A percentile compares a stretch with the other conserved stretches of the same genome.
phyloP scores from a whole-genome alignment of 176 grass and related monocot genomes.

The Oropetium thomaeum region DNA sequence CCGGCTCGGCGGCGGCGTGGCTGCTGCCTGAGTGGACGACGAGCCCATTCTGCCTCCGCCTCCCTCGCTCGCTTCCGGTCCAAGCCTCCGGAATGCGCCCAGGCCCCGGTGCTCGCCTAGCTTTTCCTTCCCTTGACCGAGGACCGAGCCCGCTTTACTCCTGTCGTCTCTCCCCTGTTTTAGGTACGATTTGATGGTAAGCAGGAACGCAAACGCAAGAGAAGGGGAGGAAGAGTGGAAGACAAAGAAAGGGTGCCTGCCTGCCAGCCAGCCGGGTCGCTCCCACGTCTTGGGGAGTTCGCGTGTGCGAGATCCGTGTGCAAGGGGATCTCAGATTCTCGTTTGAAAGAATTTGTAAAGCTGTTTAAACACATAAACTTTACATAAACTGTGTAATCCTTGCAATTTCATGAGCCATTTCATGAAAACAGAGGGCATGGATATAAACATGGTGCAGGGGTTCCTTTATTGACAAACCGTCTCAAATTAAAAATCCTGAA shows the following conservation, averaged over 20 bases:
- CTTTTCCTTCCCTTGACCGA: neutral
- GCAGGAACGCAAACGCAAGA: too few species aligned
- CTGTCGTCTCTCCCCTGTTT: neutral
- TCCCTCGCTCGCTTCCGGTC: slow-evolving; percentile 15
- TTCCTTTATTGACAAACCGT: neutral
- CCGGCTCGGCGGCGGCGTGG: slow-evolving; percentile 26
- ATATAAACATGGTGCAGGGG: neutral
- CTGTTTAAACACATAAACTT: neutral
- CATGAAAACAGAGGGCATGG: neutral
- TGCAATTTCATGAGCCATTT: neutral
- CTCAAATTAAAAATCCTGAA: neutral
- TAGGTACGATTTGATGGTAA: neutral
- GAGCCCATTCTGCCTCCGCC: slow-evolving; percentile 28
- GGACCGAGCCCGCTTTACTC: neutral
- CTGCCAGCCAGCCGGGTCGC: neutral
- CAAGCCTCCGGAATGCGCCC: slow-evolving; percentile 14
- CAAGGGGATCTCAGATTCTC: neutral
- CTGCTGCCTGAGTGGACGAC: slow-evolving; percentile 11
- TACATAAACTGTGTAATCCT: neutral
- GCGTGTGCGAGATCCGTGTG: too few species aligned
- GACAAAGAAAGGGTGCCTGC: neutral
- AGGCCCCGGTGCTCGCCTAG: neutral
- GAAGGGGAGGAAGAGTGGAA: too few species aligned
- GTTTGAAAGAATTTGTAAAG: neutral
- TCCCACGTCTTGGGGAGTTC: neutral